Base-by-base conservation (phyloP, 305 asterid species). In the Ajuga reptans region DNA sequence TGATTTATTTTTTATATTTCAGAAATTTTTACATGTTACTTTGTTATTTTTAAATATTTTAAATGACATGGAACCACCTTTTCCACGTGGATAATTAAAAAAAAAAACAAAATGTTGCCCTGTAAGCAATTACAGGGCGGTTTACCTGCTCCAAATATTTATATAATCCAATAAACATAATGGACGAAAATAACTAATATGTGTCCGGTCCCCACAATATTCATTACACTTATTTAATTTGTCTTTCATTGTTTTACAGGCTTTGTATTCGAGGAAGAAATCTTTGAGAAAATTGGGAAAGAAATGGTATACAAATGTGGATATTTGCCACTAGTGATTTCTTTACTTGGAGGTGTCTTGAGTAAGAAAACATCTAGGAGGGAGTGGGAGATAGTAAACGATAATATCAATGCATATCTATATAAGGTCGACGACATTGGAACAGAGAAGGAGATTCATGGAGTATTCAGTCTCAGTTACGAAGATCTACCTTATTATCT, bases 401-500 rank as follows among this genome's bases (percentile, higher is more conserved):
- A 24, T n/a, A 27, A 63, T 12, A 63, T 60, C 11, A 39, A 18
- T 16, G 52, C 36, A 9, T 39, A 43, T 18, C 16, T 63, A 1
- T 63, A 43, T 24, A 24, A 10, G 18, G 56, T 29, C 43, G 43
- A 43, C 21, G 29, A 14, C 1, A 8, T 27, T n/a, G 29, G n/a
- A 56, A n/a, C 2, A 11, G 64, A 33, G 7, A 33, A 2, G 9
- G 12, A 27, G 41, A 63, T 45, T n/a, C 15, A 63, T 6, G 69
- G 56, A 24, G 69, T 63, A 3, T 8, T 63, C 3, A 45, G 3
- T 27, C 6, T 45, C 3, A 63, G 68, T 63, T 63, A 63, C 5
- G 68, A 63, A 63, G 68, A 63, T 24, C 55, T 63, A 1, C 69
- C 69, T 3, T 63, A 63, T 63, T 45, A 50, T 17, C 14, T 63